Evolutionary conservation across 805 yeast species (phyloP), one percentile per base, ranked within the genome.

Genomic region (Candida fluviatilis): DNA sequence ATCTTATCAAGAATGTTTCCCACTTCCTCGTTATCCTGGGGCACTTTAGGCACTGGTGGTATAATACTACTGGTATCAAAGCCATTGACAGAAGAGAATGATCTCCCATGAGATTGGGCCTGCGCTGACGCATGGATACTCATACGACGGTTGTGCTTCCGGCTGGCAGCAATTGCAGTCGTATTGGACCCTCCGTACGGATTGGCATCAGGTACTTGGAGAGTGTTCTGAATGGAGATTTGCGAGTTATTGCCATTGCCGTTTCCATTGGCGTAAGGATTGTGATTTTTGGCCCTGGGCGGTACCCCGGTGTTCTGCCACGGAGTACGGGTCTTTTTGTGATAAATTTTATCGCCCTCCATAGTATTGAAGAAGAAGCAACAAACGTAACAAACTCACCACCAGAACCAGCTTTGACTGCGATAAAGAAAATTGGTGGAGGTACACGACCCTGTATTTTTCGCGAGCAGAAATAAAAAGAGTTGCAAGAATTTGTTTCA

Each of bases 251-350:
- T 37, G n/a, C 15, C 29, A 26, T 23, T 24, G 2, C n/a, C 23
- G 4, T 6, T 27, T 3, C 13, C 16, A 34, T 31, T 37, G 18
- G 45, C 49, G 35, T 49, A 45, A 15, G 52, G 45, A 25, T 43
- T 48, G 13, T 35, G 19, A 15, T 31, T 23, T 4, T 28, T 31
- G 15, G 31, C n/a, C 4, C 17, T 14, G 11, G 31, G 10, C 3
- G 23, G 6, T 4, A 21, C 21, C 14, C 35, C 36, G 5, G 41
- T 32, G 12, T 35, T 41, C 47, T 58, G 70, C 73, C 73, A 68
- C 8, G 73, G 71, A 2, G 73, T 72, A 41, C 61, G 54, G 48
- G 71, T 64, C 48, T 67, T 66, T 8, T 73, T 54, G 43, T 65
- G 62, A 10, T 61, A 48, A 18, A 50, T 52, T 34, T 53, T 61